Base-by-base conservation (phyloP, 2,329 filamentous ascomycete genomes). In the Aspergillus unguis region DNA sequence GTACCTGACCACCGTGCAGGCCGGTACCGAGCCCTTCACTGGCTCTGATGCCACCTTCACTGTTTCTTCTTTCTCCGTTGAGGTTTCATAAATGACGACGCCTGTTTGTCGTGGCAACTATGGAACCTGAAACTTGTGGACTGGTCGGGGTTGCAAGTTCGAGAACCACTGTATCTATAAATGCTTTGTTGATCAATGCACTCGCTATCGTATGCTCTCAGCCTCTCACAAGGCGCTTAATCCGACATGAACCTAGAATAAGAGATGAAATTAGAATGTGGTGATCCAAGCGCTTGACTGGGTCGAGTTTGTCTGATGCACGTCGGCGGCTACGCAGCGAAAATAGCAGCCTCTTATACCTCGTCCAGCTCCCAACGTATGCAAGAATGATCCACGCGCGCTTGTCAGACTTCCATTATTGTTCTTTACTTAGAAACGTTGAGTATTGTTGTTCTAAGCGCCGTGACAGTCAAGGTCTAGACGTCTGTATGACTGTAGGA, bases 1-100 rank as follows among this genome's bases (percentile, higher is more conserved):
- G 72, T 81, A 80, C 58, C 62, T 86, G 53, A 72, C 76, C 56
- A 77, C 74, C 53, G 71, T 82, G 6, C 68, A 71, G 62, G 68
- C 69, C 43, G 69, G 69, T 17, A 68, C 69, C 6, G 69, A 71
- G 61, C 67, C 68, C 11, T 71, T 71, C 55, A 68, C 62, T 17
- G 68, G 69, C 3, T 58, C 52, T 6, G 25, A 58, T 37, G 65
- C 68, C 8, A 54, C 57, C 5, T 54, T 71, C 28, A 65, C 53
- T 29, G 60, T 62, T 23, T 63, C 66, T 5, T 51, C 59, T n/a
- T 71, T 68, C 59, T 66, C 65, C 27, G 64, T 62, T 7, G 57
- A 53, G 29, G 58, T 68, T 48, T 60, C 54, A 23, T 68, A 62
- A 64, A 48, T 25, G 23, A 36, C 32, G 41, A 31, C 27, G 43